These are phyloP conservation scores for Arachnomyces sp. DNA, from an alignment of 2,329 filamentous ascomycete species.

Conservation along the genomic window DNA sequence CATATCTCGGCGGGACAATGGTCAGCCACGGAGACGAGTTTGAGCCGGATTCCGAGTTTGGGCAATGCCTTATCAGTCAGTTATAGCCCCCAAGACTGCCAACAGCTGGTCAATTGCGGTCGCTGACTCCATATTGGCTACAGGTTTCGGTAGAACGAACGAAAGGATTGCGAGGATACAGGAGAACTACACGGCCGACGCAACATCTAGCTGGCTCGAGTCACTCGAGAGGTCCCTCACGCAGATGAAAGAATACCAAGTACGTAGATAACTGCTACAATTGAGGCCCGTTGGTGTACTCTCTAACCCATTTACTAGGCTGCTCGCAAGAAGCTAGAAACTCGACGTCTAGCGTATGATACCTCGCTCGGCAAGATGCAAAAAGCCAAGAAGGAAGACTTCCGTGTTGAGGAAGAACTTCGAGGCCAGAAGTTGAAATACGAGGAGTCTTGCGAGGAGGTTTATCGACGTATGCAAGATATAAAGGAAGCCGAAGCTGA, in stretches of 20 bases:
- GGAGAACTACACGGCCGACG: slow-evolving; percentile 69
- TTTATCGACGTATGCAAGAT: slow-evolving; percentile 86
- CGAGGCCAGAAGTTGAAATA: slow-evolving; percentile 89
- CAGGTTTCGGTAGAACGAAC: slow-evolving; percentile 73
- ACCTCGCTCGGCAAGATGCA: slow-evolving; percentile 83
- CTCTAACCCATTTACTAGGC: slow-evolving; percentile 39
- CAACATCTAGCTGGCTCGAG: slow-evolving; percentile 79
- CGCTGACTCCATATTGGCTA: slow-evolving; percentile 3
- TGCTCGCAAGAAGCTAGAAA: slow-evolving; percentile 90
- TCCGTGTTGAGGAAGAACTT: slow-evolving; percentile 84
- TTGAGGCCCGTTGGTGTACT: slow-evolving; percentile 5
- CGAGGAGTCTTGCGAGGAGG: slow-evolving; percentile 89
- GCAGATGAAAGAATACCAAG: slow-evolving; percentile 98
- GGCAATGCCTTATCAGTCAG: slow-evolving; percentile 69
- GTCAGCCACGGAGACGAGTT: slow-evolving; percentile 86
- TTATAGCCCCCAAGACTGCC: slow-evolving; percentile 11
- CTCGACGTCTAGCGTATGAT: slow-evolving; percentile 79
- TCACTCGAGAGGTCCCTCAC: slow-evolving; percentile 80
- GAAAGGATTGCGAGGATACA: slow-evolving; percentile 80
- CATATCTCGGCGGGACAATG: slow-evolving; percentile 76
- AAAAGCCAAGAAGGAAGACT: slow-evolving; percentile 89
- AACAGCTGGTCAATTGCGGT: background rate
- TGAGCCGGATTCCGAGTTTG: slow-evolving; percentile 81
- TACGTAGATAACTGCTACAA: slow-evolving; percentile 36
- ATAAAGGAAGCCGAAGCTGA: slow-evolving; percentile 88